phyloP scores from a whole-genome alignment of 805 yeast genomes.

The Wilhelminamyces savonicus region DNA sequence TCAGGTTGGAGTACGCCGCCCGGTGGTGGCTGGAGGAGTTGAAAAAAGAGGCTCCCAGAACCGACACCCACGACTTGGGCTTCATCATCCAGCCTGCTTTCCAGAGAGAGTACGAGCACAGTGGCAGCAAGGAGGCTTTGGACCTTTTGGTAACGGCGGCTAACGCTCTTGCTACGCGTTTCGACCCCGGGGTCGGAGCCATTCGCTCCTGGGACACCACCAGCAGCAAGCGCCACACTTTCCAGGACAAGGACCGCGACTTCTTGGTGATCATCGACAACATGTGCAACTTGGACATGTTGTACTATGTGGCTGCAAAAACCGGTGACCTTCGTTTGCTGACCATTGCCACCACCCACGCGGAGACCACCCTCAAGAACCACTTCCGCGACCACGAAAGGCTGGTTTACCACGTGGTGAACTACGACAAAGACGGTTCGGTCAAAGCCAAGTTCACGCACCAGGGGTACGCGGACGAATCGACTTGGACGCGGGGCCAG shows the following conservation, averaged over 20 bases:
- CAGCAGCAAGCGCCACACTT: constrained; percentile 9
- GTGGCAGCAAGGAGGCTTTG: constrained; percentile 8
- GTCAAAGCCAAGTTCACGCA: constrained; percentile 16
- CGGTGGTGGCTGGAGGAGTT: constrained; percentile 10
- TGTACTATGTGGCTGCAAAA: constrained; percentile 16
- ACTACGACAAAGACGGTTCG: constrained; percentile 15
- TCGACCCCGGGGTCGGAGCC: constrained; percentile 11
- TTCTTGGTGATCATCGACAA: constrained; percentile 20
- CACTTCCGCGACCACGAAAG: constrained; percentile 15
- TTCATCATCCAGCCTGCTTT: constrained; percentile 19
- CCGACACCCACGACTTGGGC: constrained; percentile 23
- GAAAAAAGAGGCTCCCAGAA: constrained; percentile 6
- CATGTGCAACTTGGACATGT: constrained; percentile 16
- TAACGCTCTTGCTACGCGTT: constrained; percentile 17
- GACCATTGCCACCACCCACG: constrained; percentile 21
- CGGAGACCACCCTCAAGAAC: constrained; percentile 18
- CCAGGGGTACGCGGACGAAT: constrained; percentile 20
- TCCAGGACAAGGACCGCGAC: constrained; percentile 10
- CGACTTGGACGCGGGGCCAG: constrained; percentile 26
- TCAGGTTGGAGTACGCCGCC: constrained; percentile 8
- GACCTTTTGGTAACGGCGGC: constrained; percentile 17
- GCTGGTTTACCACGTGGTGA: constrained; percentile 17
- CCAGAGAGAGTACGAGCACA: constrained; percentile 14
- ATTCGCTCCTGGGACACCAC: constrained; percentile 21
- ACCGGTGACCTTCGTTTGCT: constrained; percentile 19